Evolutionary conservation across 352 stramenopile species (phyloP).

Genomic region (Globisporangium heterothallicum): DNA sequence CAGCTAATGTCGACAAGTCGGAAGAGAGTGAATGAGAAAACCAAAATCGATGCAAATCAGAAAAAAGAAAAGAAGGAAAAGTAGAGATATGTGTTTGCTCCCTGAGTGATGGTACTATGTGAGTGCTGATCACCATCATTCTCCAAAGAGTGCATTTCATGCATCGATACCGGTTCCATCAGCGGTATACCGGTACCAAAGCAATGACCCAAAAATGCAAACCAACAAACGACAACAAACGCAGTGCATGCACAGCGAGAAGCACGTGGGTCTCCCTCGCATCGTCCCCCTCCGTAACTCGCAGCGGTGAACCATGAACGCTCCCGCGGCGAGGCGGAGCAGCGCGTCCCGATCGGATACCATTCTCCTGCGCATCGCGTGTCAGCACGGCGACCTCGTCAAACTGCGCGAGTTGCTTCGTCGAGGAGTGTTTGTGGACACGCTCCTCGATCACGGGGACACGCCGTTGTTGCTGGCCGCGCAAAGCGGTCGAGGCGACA

Average conservation of each 20-base stretch:
- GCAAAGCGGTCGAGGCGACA: not conserved
- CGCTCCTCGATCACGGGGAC: conserved; percentile 2
- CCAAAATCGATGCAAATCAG: too few species aligned
- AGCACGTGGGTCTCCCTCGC: too few species aligned
- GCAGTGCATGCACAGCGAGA: too few species aligned
- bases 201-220: not conserved
- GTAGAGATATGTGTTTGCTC: too few species aligned
- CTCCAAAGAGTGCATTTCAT: not conserved
- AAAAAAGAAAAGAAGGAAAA: too few species aligned
- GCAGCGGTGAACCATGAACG: not conserved
- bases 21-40: too few species aligned
- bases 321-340: too few species aligned
- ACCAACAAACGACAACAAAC: too few species aligned
- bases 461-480: conserved; percentile 5
- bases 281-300: too few species aligned
- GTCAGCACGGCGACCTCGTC: conserved; percentile 2
- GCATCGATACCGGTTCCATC: not conserved
- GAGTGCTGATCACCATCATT: too few species aligned
- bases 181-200: not conserved
- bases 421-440: conserved; percentile 7
- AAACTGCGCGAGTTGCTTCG: conserved; percentile 2
- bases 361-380: conserved; percentile 4
- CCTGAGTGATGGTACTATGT: too few species aligned
- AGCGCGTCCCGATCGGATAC: not conserved
- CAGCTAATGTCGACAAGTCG: too few species aligned